phyloP scores from a whole-genome alignment of 2,329 filamentous ascomycete species.

The Arthrobotrys pseudoclavata region DNA sequence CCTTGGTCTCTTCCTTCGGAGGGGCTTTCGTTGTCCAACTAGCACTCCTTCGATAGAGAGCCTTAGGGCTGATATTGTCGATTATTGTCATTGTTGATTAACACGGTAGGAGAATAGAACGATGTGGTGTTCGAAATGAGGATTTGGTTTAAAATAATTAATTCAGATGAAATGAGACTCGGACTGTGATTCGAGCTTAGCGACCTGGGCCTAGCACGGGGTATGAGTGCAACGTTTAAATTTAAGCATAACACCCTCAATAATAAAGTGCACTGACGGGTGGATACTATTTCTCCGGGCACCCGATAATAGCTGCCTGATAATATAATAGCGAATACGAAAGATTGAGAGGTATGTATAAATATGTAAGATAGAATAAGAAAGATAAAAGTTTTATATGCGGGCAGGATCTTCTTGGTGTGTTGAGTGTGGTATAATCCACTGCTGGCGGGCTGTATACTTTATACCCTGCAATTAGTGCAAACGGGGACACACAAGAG shows the following conservation, averaged over 20 bases:
- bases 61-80: constrained; percentile 43
- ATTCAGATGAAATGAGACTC: neutral
- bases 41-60: constrained; percentile 43
- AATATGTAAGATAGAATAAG: constrained; percentile 1
- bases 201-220: neutral
- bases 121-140: neutral
- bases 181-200: constrained; percentile 1
- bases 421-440: constrained; percentile 39
- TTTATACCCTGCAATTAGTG: constrained; percentile 14
- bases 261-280: constrained; percentile 23
- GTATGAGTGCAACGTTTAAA: neutral
- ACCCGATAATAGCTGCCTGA: constrained; percentile 41
- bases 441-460: constrained; percentile 4
- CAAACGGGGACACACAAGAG: neutral
- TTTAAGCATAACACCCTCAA: constrained; percentile 20
- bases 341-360: neutral
- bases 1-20: constrained; percentile 36
- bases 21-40: constrained; percentile 32
- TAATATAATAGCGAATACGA: constrained; percentile 20
- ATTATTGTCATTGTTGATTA: constrained; percentile 40
- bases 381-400: constrained; percentile 38
- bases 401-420: constrained; percentile 14
- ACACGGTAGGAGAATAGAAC: neutral
- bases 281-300: constrained; percentile 25
- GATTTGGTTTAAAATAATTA: neutral